These are phyloP conservation scores for Aspergillus terreus DNA, from an alignment of 2,329 filamentous ascomycete species.

Conservation along the genomic window DNA sequence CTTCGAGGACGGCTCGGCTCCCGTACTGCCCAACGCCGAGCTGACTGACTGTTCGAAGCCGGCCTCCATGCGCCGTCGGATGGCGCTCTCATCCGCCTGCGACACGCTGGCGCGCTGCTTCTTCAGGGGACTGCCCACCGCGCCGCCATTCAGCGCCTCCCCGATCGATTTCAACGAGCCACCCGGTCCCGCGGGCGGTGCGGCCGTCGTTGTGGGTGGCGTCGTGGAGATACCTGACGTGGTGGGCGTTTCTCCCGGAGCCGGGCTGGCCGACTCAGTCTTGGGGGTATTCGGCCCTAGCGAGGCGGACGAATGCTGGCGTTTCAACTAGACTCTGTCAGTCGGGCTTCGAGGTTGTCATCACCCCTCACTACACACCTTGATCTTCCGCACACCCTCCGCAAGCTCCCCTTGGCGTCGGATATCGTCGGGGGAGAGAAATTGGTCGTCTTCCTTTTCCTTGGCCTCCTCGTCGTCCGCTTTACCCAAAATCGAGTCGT, in stretches of 20 bases:
- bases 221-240: slow-evolving; percentile 32
- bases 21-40: slow-evolving; percentile 28
- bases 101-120: slow-evolving; percentile 46
- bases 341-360: background rate
- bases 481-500: slow-evolving; percentile 60
- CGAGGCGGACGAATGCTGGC: slow-evolving; percentile 61
- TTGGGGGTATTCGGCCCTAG: slow-evolving; percentile 33
- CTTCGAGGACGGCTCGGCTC: slow-evolving; percentile 11
- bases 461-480: slow-evolving; percentile 58
- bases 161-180: slow-evolving; percentile 15
- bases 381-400: slow-evolving; percentile 64
- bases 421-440: slow-evolving; percentile 60
- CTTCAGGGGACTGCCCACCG: slow-evolving; percentile 46
- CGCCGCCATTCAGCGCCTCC: slow-evolving; percentile 30
- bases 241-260: slow-evolving; percentile 34
- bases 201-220: slow-evolving; percentile 26
- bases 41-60: slow-evolving; percentile 37
- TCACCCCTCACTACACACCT: slow-evolving; percentile 43
- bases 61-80: slow-evolving; percentile 39
- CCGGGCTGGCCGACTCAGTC: slow-evolving; percentile 34
- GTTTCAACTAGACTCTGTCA: slow-evolving; percentile 53
- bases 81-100: slow-evolving; percentile 37
- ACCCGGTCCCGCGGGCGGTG: slow-evolving; percentile 14
- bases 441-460: slow-evolving; percentile 44
- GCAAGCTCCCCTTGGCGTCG: slow-evolving; percentile 58